A percentile compares a stretch with the other conserved stretches of the same genome.
phyloP scores from a whole-genome alignment of 2,329 filamentous ascomycete genomes.

The Fusarium nisikadoi region DNA sequence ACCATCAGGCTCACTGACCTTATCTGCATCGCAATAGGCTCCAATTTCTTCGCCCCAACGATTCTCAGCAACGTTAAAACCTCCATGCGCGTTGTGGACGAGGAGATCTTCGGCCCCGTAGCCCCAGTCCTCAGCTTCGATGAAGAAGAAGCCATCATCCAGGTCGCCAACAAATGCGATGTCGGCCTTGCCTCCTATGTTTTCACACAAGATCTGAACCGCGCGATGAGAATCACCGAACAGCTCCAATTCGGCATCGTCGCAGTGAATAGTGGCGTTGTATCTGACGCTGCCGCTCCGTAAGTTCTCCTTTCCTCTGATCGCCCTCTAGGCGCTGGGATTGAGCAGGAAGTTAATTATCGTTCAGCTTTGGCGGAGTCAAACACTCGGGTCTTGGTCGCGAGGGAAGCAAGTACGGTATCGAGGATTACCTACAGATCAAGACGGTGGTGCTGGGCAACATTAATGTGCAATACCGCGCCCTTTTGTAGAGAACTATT shows the following conservation, averaged over 20 bases:
- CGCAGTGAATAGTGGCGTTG: slow-evolving; percentile 68
- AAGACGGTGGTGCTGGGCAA: slow-evolving; percentile 56
- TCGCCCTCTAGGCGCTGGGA: slow-evolving; percentile 1
- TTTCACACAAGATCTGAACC: slow-evolving; percentile 75
- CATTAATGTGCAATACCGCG: background rate
- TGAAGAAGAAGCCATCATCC: slow-evolving; percentile 62
- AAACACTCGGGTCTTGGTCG: slow-evolving; percentile 71
- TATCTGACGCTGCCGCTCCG: slow-evolving; percentile 43
- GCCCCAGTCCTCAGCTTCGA: slow-evolving; percentile 72
- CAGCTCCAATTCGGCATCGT: slow-evolving; percentile 77
- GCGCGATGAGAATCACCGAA: slow-evolving; percentile 72
- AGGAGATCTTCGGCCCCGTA: slow-evolving; percentile 75
- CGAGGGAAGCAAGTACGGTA: slow-evolving; percentile 69
- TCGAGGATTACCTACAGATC: slow-evolving; percentile 68
- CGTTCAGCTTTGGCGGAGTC: slow-evolving; percentile 65
- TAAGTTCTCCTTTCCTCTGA: slow-evolving; percentile 32
- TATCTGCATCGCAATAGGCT: slow-evolving; percentile 45
- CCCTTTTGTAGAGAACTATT: background rate
- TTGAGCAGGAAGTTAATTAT: background rate
- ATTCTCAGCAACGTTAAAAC: slow-evolving; percentile 68
- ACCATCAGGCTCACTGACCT: background rate
- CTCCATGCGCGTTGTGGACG: slow-evolving; percentile 66
- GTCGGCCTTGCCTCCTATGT: slow-evolving; percentile 74
- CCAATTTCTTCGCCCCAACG: slow-evolving; percentile 74
- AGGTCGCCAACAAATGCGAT: slow-evolving; percentile 67